These are phyloP conservation scores for Suhomyces sp. DNA, from an alignment of 805 yeast genomes.

Conservation along the genomic window DNA sequence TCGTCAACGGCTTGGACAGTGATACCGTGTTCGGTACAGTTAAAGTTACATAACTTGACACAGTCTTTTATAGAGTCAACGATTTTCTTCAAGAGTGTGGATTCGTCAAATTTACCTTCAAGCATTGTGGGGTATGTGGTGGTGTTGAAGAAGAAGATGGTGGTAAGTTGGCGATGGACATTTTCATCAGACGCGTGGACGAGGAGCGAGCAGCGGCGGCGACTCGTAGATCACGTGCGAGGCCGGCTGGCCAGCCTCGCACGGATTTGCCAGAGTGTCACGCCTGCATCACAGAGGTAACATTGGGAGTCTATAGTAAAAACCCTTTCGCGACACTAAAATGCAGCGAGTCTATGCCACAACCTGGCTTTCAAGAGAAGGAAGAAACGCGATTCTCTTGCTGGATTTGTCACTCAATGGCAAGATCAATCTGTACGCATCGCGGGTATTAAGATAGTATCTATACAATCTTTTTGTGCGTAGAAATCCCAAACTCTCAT, in stretches of 20 bases:
- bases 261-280: background rate
- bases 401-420: conserved; percentile 62
- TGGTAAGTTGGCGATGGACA: background rate
- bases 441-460: conserved; percentile 89
- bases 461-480: conserved; percentile 74
- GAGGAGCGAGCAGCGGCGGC: background rate
- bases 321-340: background rate
- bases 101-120: conserved; percentile 96
- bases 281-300: too few relatives aligned
- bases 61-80: conserved; percentile 93
- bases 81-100: conserved; percentile 84
- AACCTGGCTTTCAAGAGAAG: background rate
- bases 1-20: conserved; percentile 97
- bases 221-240: background rate
- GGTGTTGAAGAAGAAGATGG: background rate
- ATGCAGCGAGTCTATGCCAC: background rate
- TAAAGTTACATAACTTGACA: conserved; percentile 92
- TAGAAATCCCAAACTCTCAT: conserved; percentile 74
- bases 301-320: background rate
- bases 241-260: background rate
- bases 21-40: conserved; percentile 92
- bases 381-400: conserved; percentile 52
- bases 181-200: background rate
- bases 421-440: conserved; percentile 82
- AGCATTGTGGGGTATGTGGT: conserved; percentile 53